phyloP scores from a whole-genome alignment of 1,284 basidiomycete genomes.

The Moniliophthora roreri region DNA sequence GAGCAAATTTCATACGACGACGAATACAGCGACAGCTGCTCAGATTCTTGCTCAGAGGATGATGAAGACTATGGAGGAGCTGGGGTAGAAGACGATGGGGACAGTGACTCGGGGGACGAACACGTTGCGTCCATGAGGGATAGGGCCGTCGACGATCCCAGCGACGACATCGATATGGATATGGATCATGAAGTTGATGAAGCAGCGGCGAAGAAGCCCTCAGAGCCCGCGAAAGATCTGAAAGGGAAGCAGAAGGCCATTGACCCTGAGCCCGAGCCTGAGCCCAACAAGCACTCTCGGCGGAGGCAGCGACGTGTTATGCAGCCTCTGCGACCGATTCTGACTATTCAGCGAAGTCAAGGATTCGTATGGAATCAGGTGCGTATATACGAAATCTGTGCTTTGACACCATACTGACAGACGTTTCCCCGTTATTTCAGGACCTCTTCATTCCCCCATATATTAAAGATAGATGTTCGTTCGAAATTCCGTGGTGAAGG shows the following conservation, averaged over 20 bases:
- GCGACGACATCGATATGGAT: conserved; percentile 55
- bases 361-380: conserved; percentile 91
- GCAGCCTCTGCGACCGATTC: conserved; percentile 69
- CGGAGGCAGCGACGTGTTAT: conserved; percentile 58
- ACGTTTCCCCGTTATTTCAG: conserved; percentile 33
- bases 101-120: conserved; percentile 38
- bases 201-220: conserved; percentile 34
- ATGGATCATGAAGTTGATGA: conserved; percentile 55
- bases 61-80: conserved; percentile 57
- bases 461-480: conserved; percentile 84
- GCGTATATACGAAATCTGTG: conserved; percentile 20
- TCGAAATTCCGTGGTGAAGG: conserved; percentile 16
- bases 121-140: conserved; percentile 26
- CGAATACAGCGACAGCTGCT: conserved; percentile 48
- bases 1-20: conserved; percentile 74
- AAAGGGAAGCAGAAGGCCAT: conserved; percentile 80
- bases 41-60: conserved; percentile 70
- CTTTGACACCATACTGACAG: conserved; percentile 9
- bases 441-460: conserved; percentile 83
- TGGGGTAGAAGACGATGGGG: conserved; percentile 26
- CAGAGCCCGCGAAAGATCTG: conserved; percentile 52
- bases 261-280: conserved; percentile 51
- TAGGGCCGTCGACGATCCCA: conserved; percentile 13
- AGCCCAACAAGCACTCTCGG: conserved; percentile 48
- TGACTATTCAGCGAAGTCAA: conserved; percentile 81